A percentile compares a stretch with the other conserved stretches of the same genome.
phyloP scores from a whole-genome alignment of 768 basidiomycete genomes.

The Auriscalpium microsporum region DNA sequence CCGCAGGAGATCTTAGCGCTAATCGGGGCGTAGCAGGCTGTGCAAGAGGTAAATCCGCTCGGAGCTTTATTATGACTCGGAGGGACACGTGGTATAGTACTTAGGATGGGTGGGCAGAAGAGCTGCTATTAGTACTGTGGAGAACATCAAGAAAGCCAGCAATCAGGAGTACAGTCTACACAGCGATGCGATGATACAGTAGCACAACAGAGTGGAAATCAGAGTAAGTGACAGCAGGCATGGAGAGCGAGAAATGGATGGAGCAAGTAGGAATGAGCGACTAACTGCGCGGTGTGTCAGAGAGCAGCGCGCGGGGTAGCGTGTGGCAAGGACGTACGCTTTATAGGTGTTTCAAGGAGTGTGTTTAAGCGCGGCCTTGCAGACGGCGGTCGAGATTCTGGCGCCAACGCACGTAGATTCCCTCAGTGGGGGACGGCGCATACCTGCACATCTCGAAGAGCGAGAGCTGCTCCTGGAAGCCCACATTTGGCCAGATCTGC shows the following conservation, averaged over 20 bases:
- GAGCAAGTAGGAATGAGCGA: not conserved
- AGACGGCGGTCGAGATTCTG: conserved; percentile 7
- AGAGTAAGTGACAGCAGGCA: not conserved
- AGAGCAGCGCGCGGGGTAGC: too few species aligned
- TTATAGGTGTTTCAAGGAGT: too few species aligned
- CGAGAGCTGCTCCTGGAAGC: conserved; percentile 12
- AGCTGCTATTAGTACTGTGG: not conserved
- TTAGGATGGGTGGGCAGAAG: too few species aligned
- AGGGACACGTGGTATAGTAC: not conserved
- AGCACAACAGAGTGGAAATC: not conserved
- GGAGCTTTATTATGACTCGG: too few species aligned
- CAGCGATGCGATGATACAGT: not conserved
- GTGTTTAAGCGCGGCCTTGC: not conserved
- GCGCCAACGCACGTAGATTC: conserved; percentile 15
- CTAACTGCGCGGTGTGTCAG: too few species aligned
- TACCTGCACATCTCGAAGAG: conserved; percentile 16
- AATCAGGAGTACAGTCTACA: not conserved
- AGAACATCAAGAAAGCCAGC: not conserved
- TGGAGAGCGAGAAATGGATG: not conserved
- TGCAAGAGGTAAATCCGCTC: not conserved
- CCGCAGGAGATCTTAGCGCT: conserved; percentile 28
- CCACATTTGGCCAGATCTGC: conserved; percentile 13
- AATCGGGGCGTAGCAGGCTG: not conserved
- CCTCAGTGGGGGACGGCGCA: conserved; percentile 9
- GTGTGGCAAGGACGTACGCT: too few species aligned